Evolutionary conservation across 1,284 basidiomycete genomes (phyloP).

Genomic region (Pterula multifida): DNA sequence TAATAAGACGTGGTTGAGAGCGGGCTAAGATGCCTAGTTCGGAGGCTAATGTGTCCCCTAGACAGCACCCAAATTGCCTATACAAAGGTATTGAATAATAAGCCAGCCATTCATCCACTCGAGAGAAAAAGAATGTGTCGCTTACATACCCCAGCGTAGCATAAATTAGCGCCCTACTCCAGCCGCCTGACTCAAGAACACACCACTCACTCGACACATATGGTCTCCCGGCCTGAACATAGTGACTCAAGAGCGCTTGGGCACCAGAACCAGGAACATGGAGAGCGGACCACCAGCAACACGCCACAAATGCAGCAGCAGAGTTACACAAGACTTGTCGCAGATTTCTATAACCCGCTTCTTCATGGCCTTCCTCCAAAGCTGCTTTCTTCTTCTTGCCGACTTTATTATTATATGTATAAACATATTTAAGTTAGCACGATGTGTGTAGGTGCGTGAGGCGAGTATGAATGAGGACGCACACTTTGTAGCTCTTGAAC

Average conservation of each 20-base stretch:
- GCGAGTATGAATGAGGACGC: conserved; percentile 13
- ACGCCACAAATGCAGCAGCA: conserved; percentile 54
- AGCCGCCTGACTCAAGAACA: conserved; percentile 1
- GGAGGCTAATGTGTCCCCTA: conserved; percentile 71
- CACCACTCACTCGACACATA: conserved; percentile 8
- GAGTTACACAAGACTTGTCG: conserved; percentile 80
- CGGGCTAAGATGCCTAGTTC: conserved; percentile 77
- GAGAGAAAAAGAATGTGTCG: not conserved
- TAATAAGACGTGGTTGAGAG: conserved; percentile 61
- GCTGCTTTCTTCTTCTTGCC: conserved; percentile 58
- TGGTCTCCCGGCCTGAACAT: conserved; percentile 15
- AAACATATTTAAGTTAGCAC: not conserved
- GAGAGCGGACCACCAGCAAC: conserved; percentile 45
- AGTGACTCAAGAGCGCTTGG: conserved; percentile 10
- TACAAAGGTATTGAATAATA: conserved; percentile 3
- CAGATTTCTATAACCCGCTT: conserved; percentile 58
- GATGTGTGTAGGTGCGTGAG: not conserved
- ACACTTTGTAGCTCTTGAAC: conserved; percentile 77
- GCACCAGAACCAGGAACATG: not conserved
- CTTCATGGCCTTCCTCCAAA: conserved; percentile 72
- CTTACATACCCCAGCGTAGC: conserved; percentile 54
- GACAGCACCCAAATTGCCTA: conserved; percentile 74
- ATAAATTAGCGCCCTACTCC: conserved; percentile 44
- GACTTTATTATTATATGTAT: conserved; percentile 22
- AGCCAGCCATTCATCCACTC: not conserved